A percentile compares a stretch with the other conserved stretches of the same genome.
These are phyloP conservation scores for Dendrocalamus latiflorus DNA, from an alignment of 202 grass and related monocot genomes.

Conservation along the genomic window DNA sequence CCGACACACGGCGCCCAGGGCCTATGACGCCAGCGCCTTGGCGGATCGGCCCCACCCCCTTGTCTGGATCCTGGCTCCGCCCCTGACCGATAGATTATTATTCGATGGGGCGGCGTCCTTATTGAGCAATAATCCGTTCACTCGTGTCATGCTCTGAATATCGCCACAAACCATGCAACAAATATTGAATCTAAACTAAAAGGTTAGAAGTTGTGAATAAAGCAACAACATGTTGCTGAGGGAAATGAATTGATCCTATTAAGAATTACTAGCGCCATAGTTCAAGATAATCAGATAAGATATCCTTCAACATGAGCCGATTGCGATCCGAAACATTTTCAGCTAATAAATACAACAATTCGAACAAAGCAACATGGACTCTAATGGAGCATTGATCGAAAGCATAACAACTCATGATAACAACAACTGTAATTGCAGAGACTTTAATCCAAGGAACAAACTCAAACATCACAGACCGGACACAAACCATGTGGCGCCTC, in stretches of 20 bases:
- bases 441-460: neutral
- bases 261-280: neutral
- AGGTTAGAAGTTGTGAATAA: neutral
- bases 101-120: too few relatives aligned
- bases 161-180: neutral
- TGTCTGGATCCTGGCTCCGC: too few relatives aligned
- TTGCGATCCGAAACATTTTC: neutral
- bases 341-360: neutral
- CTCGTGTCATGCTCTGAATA: too few relatives aligned
- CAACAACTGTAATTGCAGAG: neutral
- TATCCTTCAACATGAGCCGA: neutral
- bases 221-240: neutral
- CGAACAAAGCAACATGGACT: neutral
- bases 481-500: neutral
- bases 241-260: neutral
- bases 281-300: neutral
- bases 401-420: neutral
- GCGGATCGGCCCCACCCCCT: too few relatives aligned
- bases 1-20: too few relatives aligned
- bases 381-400: neutral
- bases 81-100: too few relatives aligned
- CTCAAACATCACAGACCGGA: neutral
- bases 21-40: too few relatives aligned
- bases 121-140: too few relatives aligned
- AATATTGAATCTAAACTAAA: conserved; percentile 3